Conservation (phyloP, 805 yeast species). For the Saturnispora serradocipensis region DNA sequence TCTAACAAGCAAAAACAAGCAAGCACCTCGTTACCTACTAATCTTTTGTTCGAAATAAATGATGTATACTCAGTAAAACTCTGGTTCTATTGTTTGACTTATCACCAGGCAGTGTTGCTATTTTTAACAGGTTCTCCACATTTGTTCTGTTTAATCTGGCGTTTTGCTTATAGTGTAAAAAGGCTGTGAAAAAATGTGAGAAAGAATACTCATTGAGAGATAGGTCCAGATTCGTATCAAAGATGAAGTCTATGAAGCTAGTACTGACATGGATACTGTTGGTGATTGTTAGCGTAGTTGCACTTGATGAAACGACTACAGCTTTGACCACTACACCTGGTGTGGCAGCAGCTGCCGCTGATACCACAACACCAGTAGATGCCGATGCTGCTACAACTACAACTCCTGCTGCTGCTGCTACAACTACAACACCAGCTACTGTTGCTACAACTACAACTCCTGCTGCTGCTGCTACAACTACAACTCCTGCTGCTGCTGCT, state of each 20-base stretch:
- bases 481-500: constrained; percentile 9
- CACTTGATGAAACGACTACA: constrained; percentile 1
- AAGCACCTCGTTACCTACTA: not conserved
- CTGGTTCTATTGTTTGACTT: not conserved
- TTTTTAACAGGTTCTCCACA: not conserved
- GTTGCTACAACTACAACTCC: constrained; percentile 12
- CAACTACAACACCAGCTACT: constrained; percentile 10
- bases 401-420: not conserved
- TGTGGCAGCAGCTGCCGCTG: too few relatives aligned
- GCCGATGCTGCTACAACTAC: too few relatives aligned
- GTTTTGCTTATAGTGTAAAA: not conserved
- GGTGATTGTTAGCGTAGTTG: not conserved
- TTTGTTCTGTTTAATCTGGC: not conserved
- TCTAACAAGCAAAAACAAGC: not conserved
- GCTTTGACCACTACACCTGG: constrained; percentile 3
- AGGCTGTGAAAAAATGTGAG: not conserved
- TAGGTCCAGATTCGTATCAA: not conserved
- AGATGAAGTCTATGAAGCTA: not conserved
- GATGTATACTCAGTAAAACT: not conserved
- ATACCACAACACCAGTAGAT: too few relatives aligned
- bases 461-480: constrained; percentile 9
- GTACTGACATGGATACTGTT: not conserved
- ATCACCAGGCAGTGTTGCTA: not conserved
- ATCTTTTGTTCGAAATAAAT: not conserved
- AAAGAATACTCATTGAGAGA: not conserved